Evolutionary conservation across 108 stramenopile genomes (phyloP), one percentile per base, ranked within the genome.

Genomic region (Cyclotella cryptica): DNA sequence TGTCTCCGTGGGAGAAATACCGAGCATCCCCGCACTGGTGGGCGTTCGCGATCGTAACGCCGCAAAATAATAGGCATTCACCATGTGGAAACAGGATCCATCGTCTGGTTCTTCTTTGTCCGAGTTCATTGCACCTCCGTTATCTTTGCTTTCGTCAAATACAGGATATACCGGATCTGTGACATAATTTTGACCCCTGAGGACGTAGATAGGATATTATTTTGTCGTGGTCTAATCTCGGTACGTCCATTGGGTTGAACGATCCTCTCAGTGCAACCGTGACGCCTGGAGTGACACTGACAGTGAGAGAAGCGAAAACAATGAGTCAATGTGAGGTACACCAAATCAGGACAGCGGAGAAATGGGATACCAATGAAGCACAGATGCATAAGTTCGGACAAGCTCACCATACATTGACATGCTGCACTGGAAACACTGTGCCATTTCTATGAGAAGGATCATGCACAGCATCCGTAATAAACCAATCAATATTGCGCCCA

Each of bases 1-100:
- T 21, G 40, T 81, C 12, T 58, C 44, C 58, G 66, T 54, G 9
- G 77, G 76, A n/a, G 76, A 26, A 17, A 94, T 74, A 40, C 88
- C 72, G n/a, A 75, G 72, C 93, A 94, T 94, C 10, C 93, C 93
- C 13, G 93, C 90, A 66, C 89, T 90, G 22, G 93, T 94, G 24
- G 87, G 79, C 22, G 93, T 90, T 51, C 93, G 89, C 19, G 91
- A 86, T 57, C 91, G 90, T 13, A 94, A 19, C 11, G 90, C 88
- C 11, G 86, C 66, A 15, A 75, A 66, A 27, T 54, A 72, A 10
- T 51, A 71, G 41, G 59, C 53, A 53, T 73, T 67, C 0, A 79
- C 68, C 78, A 83, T 79, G 41, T 79, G 81, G 60, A 78, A 79
- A 45, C 77, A 79, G 29, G 40, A 46, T 17, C 78, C 78, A 53